Base-by-base conservation (phyloP, 768 basidiomycete species). In the Amanita molliuscula region DNA sequence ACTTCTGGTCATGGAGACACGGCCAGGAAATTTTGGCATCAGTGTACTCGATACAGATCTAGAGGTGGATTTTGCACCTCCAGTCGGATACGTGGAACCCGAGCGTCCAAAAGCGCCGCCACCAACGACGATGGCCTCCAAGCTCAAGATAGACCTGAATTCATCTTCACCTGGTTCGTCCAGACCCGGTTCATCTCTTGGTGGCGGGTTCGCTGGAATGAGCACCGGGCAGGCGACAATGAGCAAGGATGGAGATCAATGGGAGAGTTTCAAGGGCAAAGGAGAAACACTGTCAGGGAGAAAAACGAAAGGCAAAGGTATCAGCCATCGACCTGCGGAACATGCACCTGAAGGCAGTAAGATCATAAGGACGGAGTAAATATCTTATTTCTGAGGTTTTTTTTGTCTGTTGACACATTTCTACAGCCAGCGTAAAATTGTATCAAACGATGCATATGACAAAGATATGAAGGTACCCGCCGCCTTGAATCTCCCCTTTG, bases 221-320 rank as follows among this genome's bases (percentile, higher is more conserved):
- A 67, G 63, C 21, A 67, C 78, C 20, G 72, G 77, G 9, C 57
- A 67, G 16, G 65, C 75, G 9, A 57, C 69, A 9, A 71, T 89
- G 21, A 85, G 82, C 64, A 88, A 86, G 61, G 86, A 69, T 34
- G 87, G 87, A 11, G 85, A 88, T 56, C 76, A 82, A 46, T 91
- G 89, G 86, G 96, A 98, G 65, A 90, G 85, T 54, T 99, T 99
- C 73, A 95, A 89, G 59, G 96, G 96, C 20, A 84, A 82, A 55
- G 96, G 96, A 21, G 87, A 96, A 66, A 93, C 92, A 2, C 67
- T 99, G 4, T 77, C 73, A 29, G 96, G 96, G 7, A 77, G 94
- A 56, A 88, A 84, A 70, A 94, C 95, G 31, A 98, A 93, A 66
- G 96, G 96, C 26, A 94, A 91, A 59, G 96, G 96, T 1, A 81